phyloP scores from a whole-genome alignment of 1,139 yeast genomes.

The Scheffersomyces illinoinensis region DNA sequence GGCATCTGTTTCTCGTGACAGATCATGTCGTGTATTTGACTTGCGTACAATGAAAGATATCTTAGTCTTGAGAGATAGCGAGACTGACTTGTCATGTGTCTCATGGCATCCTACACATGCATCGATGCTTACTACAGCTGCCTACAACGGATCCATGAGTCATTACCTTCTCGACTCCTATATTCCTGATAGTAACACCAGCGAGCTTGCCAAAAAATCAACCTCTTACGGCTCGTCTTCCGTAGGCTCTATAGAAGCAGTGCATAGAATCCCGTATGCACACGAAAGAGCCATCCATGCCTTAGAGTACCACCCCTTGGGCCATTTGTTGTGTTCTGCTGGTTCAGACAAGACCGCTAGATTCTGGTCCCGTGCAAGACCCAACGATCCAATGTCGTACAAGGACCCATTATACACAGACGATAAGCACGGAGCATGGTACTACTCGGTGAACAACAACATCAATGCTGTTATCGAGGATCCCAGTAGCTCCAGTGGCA shows the following conservation, averaged over 20 bases:
- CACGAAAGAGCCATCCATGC: constrained; percentile 93
- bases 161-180: constrained; percentile 71
- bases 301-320: constrained; percentile 89
- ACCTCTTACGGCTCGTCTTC: constrained; percentile 17
- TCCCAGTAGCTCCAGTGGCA: constrained; percentile 6
- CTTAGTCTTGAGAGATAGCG: constrained; percentile 72
- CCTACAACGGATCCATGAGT: constrained; percentile 83
- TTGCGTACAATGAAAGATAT: constrained; percentile 80
- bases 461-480: constrained; percentile 57
- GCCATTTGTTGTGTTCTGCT: constrained; percentile 88
- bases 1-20: constrained; percentile 87
- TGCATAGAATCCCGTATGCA: constrained; percentile 80
- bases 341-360: constrained; percentile 94
- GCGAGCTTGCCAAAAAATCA: constrained; percentile 11
- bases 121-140: constrained; percentile 78
- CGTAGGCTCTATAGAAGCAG: constrained; percentile 42
- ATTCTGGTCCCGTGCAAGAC: constrained; percentile 93
- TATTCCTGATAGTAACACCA: constrained; percentile 28
- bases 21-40: constrained; percentile 86
- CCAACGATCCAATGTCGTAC: constrained; percentile 82
- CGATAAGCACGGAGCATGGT: constrained; percentile 74
- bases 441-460: constrained; percentile 65
- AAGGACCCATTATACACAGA: constrained; percentile 79
- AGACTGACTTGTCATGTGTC: constrained; percentile 80
- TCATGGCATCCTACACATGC: constrained; percentile 94